These are phyloP conservation scores for Lactarius deliciosus DNA, from an alignment of 768 basidiomycete species.

Conservation along the genomic window DNA sequence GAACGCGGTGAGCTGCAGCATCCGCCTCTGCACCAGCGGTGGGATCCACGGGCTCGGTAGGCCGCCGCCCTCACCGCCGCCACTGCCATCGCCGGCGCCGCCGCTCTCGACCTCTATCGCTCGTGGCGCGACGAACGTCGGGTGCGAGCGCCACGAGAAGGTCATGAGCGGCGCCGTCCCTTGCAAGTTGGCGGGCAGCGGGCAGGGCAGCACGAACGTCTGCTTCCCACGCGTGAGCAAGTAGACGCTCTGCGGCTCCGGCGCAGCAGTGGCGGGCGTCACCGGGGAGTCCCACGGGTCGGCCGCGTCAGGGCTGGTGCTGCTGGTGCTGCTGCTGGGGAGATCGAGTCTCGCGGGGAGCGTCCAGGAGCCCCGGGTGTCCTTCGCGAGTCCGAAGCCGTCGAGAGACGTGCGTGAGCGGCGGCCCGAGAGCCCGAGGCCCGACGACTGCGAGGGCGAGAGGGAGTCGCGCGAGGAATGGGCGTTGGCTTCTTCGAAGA, in stretches of 20 bases:
- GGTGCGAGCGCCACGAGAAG: conserved; percentile 58
- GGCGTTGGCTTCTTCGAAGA: conserved; percentile 45
- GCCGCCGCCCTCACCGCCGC: not conserved
- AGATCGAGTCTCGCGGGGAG: conserved; percentile 50
- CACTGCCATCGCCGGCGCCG: not conserved
- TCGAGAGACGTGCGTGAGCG: conserved; percentile 48
- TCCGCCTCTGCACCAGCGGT: conserved; percentile 34
- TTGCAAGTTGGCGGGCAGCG: conserved; percentile 56
- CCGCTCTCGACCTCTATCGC: conserved; percentile 36
- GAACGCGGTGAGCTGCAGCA: conserved; percentile 69
- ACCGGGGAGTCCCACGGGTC: not conserved
- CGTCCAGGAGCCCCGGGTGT: conserved; percentile 48
- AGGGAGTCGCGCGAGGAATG: conserved; percentile 26
- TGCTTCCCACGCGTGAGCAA: conserved; percentile 67
- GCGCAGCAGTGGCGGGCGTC: conserved; percentile 26
- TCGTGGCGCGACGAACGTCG: conserved; percentile 55
- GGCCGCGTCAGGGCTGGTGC: not conserved
- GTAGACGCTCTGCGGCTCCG: conserved; percentile 48
- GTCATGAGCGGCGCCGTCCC: conserved; percentile 51
- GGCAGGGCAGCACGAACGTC: conserved; percentile 67
- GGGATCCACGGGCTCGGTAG: not conserved
- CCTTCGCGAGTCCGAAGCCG: conserved; percentile 41
- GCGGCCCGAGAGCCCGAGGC: conserved; percentile 31
- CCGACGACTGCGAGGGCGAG: conserved; percentile 32
- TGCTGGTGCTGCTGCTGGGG: conserved; percentile 31